Conservation (phyloP, 352 stramenopile species). For the Phytophthora ramorum region DNA sequence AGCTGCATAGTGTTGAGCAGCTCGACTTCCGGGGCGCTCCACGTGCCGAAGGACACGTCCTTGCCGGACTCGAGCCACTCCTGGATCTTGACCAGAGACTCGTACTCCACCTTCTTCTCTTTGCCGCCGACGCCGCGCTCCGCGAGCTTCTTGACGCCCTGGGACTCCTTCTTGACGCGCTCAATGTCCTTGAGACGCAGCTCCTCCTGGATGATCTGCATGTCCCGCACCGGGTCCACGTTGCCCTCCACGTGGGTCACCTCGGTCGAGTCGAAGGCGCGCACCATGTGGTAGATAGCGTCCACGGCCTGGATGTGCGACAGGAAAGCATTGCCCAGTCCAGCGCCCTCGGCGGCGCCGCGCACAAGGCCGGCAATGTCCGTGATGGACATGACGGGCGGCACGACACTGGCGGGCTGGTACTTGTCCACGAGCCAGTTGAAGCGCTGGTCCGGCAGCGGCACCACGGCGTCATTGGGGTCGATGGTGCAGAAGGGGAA, state of each 20-base stretch:
- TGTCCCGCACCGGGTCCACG: constrained; percentile 98
- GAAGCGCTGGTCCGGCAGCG: constrained; percentile 98
- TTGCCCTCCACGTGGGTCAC: constrained; percentile 99
- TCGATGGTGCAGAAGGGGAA: constrained; percentile 99
- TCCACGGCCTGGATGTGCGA: constrained; percentile 99
- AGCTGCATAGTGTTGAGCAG: constrained; percentile 93
- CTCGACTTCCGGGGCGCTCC: constrained; percentile 90
- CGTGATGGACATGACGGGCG: constrained; percentile 97
- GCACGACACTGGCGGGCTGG: constrained; percentile 95
- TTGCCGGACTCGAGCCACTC: constrained; percentile 89
- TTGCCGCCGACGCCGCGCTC: constrained; percentile 91
- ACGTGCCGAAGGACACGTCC: constrained; percentile 92
- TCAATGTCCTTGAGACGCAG: constrained; percentile 98
- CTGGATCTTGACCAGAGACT: constrained; percentile 83
- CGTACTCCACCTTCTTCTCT: constrained; percentile 96
- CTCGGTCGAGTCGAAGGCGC: constrained; percentile 97
- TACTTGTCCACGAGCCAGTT: constrained; percentile 98
- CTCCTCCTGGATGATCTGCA: constrained; percentile 99
- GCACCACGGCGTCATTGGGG: constrained; percentile 97
- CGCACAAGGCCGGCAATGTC: constrained; percentile 99
- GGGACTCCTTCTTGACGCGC: constrained; percentile 78
- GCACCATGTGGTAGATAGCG: constrained; percentile 98
- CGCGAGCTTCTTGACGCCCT: constrained; percentile 88
- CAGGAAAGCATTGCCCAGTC: constrained; percentile 99
- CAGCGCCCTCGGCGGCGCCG: constrained; percentile 96